Evolutionary conservation across 2,329 filamentous ascomycete species (phyloP).

Genomic region (Colletotrichum noveboracense): DNA sequence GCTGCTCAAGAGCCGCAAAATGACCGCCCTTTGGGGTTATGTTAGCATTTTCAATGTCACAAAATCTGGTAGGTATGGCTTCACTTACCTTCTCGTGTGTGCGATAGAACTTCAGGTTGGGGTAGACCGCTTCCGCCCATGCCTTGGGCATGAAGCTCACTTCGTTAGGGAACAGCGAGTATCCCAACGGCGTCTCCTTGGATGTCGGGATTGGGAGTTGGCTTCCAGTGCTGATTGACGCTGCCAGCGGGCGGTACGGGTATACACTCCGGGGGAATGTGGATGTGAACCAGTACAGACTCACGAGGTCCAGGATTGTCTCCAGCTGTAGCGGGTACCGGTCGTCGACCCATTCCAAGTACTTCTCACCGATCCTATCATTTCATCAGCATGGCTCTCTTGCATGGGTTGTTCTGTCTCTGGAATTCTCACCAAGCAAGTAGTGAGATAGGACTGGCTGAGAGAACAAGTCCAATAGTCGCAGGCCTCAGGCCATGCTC

Average conservation of each 20-base stretch:
- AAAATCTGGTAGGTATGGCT: accelerated
- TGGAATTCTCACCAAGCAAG: slow-evolving; percentile 50
- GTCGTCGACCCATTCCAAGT: slow-evolving; percentile 56
- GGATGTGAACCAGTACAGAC: slow-evolving; percentile 61
- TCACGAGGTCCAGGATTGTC: slow-evolving; percentile 53
- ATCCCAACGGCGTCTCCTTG: slow-evolving; percentile 49
- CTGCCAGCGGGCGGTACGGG: slow-evolving; percentile 42
- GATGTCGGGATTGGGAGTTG: slow-evolving; percentile 28
- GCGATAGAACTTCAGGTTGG: slow-evolving; percentile 20
- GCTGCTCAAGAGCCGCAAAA: slow-evolving; percentile 19
- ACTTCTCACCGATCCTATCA: slow-evolving; percentile 59
- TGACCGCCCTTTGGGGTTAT: not conserved
- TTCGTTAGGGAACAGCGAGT: slow-evolving; percentile 49
- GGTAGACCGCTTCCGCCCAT: slow-evolving; percentile 31
- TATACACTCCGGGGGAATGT: slow-evolving; percentile 53
- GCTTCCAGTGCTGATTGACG: not conserved
- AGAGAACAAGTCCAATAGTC: slow-evolving; percentile 61
- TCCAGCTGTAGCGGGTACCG: slow-evolving; percentile 38
- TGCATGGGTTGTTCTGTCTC: too few species aligned
- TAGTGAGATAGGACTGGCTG: slow-evolving; percentile 58
- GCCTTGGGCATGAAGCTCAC: slow-evolving; percentile 40
- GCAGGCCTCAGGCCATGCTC: slow-evolving; percentile 59
- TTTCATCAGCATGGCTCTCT: accelerated
- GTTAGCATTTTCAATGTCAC: not conserved
- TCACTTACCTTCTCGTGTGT: not conserved